Evolutionary conservation across 129 eudicot genomes (phyloP), one percentile per base, ranked within the genome.

Genomic region (Daucus carota): DNA sequence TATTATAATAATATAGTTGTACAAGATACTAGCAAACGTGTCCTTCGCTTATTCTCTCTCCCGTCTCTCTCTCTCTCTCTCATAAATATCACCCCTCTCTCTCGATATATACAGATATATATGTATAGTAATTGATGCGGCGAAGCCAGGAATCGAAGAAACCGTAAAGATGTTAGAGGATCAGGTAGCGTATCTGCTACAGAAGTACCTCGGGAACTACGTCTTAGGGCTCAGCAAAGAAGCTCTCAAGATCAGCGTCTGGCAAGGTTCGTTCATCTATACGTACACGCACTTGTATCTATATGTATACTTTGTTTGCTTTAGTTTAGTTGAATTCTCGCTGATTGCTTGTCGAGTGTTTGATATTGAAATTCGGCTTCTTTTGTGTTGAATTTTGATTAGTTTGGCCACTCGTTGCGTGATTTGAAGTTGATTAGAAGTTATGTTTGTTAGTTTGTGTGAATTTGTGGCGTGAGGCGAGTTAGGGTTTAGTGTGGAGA

Each of bases 191-290:
- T 83, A 86, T 77, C 69, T 92, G 83, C 82, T 95, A 79, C 97
- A 95, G 90, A 88, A 96, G 79, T 95, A 89, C 77, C 84, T 95
- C 83, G 99, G 99, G 75, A 90, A 95, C 87, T 95, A 95, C 83
- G 97, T 95, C 8, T 81, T 88, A 78, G 99, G 99, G n/a, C 99
- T 95, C 74, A 95, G 82, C 78, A 92, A 89, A 86, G 99, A 95
- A 88, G 99, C 99, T 76, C 97, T 95, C 79, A 95, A 85, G 52
- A 95, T 95, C 86, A 95, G 99, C 81, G 97, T 95, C 31, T 95
- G 97, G 99, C 91, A 81, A 79, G 99, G 74, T 68, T 33, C 8
- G 36, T 52, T 54, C 31, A 57, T 57, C 31, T 57, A 12, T 54
- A 54, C 28, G 0, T 10, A 57, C 28, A 57, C 31, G 2, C 28